These are phyloP conservation scores for Russula griseocarnosa DNA, from an alignment of 768 basidiomycete genomes.

Conservation along the genomic window DNA sequence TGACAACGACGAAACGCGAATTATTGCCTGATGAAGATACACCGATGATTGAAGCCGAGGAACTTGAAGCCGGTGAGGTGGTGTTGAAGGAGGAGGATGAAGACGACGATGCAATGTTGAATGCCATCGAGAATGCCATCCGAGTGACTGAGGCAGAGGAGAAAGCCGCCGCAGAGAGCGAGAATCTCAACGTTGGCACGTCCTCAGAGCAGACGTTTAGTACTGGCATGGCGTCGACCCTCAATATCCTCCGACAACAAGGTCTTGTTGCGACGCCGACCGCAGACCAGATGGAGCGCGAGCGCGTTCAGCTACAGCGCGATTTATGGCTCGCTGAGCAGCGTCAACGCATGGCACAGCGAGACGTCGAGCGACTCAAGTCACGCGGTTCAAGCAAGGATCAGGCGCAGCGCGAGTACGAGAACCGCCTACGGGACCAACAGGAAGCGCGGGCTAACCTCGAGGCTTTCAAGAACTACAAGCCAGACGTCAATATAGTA, in stretches of 20 bases:
- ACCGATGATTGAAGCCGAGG: constrained; percentile 46
- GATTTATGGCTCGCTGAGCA: constrained; percentile 91
- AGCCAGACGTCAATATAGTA: constrained; percentile 93
- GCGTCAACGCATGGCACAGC: constrained; percentile 65
- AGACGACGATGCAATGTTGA: constrained; percentile 70
- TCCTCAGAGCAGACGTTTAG: constrained; percentile 75
- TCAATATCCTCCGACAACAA: constrained; percentile 86
- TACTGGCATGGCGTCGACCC: constrained; percentile 81
- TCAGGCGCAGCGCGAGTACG: constrained; percentile 90
- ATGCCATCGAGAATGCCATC: constrained; percentile 68
- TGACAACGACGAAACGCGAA: constrained; percentile 28
- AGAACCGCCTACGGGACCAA: constrained; percentile 88
- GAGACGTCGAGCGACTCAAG: constrained; percentile 75
- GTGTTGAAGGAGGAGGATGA: constrained; percentile 75
- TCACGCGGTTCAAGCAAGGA: constrained; percentile 81
- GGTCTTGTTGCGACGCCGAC: constrained; percentile 71
- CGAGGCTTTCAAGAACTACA: constrained; percentile 88
- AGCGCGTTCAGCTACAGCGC: constrained; percentile 74
- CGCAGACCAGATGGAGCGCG: constrained; percentile 67
- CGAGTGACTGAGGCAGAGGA: constrained; percentile 60
- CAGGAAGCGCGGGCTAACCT: constrained; percentile 80
- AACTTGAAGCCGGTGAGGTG: constrained; percentile 80
- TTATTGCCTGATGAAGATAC: constrained; percentile 60
- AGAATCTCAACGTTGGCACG: constrained; percentile 52
- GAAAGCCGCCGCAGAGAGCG: constrained; percentile 35